Conservation (phyloP, 768 basidiomycete genomes). For the Pisolithus microcarpus region DNA sequence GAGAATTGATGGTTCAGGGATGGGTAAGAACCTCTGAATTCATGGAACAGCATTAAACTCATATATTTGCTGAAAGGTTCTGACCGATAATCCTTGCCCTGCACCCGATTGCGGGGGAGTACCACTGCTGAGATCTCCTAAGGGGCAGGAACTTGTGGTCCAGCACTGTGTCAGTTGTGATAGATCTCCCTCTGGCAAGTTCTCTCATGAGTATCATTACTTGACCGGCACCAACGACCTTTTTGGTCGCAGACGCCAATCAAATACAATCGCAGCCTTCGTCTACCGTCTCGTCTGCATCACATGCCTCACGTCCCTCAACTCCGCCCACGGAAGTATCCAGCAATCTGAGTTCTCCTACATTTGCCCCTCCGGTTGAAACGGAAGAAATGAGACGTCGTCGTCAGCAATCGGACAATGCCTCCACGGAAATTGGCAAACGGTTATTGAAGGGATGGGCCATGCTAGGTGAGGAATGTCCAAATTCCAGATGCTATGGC, state of each 20-base stretch:
- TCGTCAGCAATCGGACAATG: slow-evolving; percentile 74
- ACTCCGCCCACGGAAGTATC: slow-evolving; percentile 78
- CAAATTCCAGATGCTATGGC: slow-evolving; percentile 60
- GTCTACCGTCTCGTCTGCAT: slow-evolving; percentile 41
- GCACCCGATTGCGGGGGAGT: slow-evolving; percentile 45
- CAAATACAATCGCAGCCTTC: slow-evolving; percentile 27
- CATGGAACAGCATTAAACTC: neutral
- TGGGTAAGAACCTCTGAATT: slow-evolving; percentile 43
- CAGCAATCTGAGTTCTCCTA: slow-evolving; percentile 50
- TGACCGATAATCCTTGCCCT: slow-evolving; percentile 61
- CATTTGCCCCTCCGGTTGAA: slow-evolving; percentile 57
- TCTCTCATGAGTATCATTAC: neutral
- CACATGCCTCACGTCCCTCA: slow-evolving; percentile 53
- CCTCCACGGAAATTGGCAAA: slow-evolving; percentile 74
- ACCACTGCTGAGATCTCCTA: slow-evolving; percentile 73
- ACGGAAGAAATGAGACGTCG: slow-evolving; percentile 59
- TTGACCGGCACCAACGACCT: slow-evolving; percentile 3
- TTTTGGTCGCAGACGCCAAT: slow-evolving; percentile 10
- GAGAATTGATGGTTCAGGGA: slow-evolving; percentile 69
- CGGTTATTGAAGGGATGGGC: slow-evolving; percentile 78
- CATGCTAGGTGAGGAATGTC: slow-evolving; percentile 85
- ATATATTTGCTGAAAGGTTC: slow-evolving; percentile 32
- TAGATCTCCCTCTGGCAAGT: slow-evolving; percentile 29
- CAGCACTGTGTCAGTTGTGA: slow-evolving; percentile 65
- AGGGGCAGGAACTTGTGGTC: slow-evolving; percentile 34